phyloP scores from a whole-genome alignment of 208 protist species.

The Acanthamoeba lenticulata region DNA sequence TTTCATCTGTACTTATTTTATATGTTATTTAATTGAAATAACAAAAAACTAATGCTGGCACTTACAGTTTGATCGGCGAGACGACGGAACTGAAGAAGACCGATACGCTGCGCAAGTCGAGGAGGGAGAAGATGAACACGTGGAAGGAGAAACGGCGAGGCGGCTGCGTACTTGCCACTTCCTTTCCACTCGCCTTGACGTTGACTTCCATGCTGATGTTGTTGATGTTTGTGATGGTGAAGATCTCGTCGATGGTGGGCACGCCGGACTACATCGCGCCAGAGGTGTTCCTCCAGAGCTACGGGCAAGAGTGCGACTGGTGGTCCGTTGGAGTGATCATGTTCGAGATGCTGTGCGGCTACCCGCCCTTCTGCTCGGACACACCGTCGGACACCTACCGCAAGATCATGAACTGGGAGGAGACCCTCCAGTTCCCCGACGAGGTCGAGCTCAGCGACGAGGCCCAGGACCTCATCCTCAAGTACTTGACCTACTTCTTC shows the following conservation, averaged over 20 bases:
- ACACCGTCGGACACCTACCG: constrained; percentile 92
- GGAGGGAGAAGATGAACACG: constrained; percentile 63
- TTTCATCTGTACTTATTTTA: not conserved
- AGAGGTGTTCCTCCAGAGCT: constrained; percentile 93
- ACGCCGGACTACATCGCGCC: constrained; percentile 97
- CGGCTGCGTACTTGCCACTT: not conserved
- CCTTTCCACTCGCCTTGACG: too few species aligned
- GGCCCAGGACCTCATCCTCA: constrained; percentile 93
- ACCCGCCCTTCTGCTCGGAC: constrained; percentile 95
- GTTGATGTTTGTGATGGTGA: not conserved
- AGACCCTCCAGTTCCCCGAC: constrained; percentile 91
- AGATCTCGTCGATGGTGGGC: constrained; percentile 82
- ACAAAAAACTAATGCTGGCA: not conserved
- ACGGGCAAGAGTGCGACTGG: constrained; percentile 97
- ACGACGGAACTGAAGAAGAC: constrained; percentile 60
- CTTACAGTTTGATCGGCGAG: not conserved
- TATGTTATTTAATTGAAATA: not conserved
- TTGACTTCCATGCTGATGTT: too few species aligned
- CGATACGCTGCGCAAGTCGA: constrained; percentile 25
- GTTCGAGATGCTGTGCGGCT: constrained; percentile 96
- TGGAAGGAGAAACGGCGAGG: constrained; percentile 56
- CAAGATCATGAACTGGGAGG: constrained; percentile 94
- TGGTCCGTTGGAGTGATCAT: constrained; percentile 98
- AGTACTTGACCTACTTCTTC: not conserved
- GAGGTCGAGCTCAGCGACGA: constrained; percentile 89